Conservation (phyloP, 768 basidiomycete genomes). For the Suillus cothurnatus region DNA sequence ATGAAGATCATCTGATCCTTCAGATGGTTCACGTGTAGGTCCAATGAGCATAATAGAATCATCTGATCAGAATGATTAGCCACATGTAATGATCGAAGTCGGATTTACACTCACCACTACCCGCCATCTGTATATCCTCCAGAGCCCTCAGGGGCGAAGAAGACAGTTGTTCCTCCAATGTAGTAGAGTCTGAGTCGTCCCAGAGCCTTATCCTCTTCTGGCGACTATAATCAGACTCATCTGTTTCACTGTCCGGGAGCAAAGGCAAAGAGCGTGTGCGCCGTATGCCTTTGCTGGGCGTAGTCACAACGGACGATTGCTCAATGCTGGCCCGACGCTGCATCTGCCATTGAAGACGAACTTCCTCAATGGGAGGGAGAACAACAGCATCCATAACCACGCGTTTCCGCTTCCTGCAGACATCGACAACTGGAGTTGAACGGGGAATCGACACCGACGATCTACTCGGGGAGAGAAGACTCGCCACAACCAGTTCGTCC, state of each 20-base stretch:
- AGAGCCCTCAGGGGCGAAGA: constrained; percentile 20
- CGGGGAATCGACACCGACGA: neutral
- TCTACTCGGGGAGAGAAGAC: constrained; percentile 22
- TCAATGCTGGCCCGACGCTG: constrained; percentile 25
- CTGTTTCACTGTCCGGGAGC: constrained; percentile 17
- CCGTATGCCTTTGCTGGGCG: constrained; percentile 22
- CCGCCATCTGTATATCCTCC: constrained; percentile 35
- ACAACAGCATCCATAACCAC: constrained; percentile 55
- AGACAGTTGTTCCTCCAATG: neutral
- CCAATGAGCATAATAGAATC: constrained; percentile 46
- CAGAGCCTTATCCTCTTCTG: constrained; percentile 30
- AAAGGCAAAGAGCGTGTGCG: constrained; percentile 29
- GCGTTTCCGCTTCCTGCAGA: constrained; percentile 50
- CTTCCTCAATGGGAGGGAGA: constrained; percentile 40
- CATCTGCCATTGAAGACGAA: constrained; percentile 24
- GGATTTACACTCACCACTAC: constrained; percentile 30
- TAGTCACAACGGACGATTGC: neutral
- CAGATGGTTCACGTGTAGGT: constrained; percentile 10
- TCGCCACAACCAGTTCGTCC: constrained; percentile 31
- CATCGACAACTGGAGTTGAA: constrained; percentile 5
- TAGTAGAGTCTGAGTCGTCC: constrained; percentile 18
- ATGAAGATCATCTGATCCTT: constrained; percentile 61
- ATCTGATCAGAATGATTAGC: constrained; percentile 33
- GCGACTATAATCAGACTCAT: constrained; percentile 14
- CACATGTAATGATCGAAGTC: constrained; percentile 2